Evolutionary conservation across 495 filamentous ascomycete species (phyloP).

Genomic region (Aspergillus baeticus): DNA sequence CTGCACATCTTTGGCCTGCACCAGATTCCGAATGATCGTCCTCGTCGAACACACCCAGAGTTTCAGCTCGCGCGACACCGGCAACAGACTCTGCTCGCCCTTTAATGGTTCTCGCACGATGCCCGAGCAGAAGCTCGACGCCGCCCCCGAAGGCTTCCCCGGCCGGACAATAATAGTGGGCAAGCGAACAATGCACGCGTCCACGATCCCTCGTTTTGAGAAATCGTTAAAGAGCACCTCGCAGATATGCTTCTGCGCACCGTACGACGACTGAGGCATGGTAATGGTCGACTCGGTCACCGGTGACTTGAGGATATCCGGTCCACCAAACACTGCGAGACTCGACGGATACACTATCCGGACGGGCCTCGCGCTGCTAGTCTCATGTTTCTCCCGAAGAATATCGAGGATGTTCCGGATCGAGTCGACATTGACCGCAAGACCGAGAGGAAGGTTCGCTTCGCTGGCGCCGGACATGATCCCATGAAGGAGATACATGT

Average conservation of each 20-base stretch:
- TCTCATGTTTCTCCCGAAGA: neutral
- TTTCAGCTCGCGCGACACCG: neutral
- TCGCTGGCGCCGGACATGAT: slow-evolving; percentile 6
- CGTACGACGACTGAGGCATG: slow-evolving; percentile 1
- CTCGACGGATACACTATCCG: slow-evolving; percentile 1
- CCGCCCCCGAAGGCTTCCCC: neutral
- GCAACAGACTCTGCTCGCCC: neutral
- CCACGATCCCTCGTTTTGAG: neutral
- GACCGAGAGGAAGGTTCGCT: neutral
- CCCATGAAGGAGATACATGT: slow-evolving; percentile 4
- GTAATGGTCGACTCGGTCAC: neutral
- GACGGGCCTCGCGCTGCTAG: neutral
- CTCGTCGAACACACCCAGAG: slow-evolving; percentile 3
- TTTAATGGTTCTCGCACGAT: slow-evolving; percentile 1
- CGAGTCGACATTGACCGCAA: neutral
- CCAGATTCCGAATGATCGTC: slow-evolving; percentile 2
- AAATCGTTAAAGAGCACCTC: slow-evolving; percentile 4
- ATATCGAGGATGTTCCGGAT: neutral
- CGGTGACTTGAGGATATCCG: neutral
- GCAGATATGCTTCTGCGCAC: slow-evolving; percentile 3
- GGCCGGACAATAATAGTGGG: slow-evolving; percentile 1
- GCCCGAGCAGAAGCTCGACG: slow-evolving; percentile 4
- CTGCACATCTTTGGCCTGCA: neutral
- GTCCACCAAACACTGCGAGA: neutral
- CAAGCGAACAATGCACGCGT: slow-evolving; percentile 3